Conservation (phyloP, 345 rosid species). For the Rhodomyrtus tomentosa region DNA sequence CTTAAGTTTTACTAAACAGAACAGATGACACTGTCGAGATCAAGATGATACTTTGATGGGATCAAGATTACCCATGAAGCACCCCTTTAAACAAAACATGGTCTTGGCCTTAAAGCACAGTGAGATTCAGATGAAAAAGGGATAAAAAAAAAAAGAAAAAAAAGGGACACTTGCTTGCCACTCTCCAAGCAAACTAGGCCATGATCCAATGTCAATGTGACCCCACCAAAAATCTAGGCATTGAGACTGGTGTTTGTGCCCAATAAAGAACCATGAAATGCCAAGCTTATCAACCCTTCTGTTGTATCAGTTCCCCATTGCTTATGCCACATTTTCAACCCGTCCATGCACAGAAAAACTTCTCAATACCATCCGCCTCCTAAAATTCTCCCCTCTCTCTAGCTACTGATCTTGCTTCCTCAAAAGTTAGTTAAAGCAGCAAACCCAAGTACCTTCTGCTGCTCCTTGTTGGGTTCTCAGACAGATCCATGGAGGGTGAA, state of each 20-base stretch:
- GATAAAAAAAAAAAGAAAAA: no score
- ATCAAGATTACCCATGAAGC: neutral
- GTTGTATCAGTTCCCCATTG: neutral
- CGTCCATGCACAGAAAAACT: neutral
- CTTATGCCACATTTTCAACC: neutral
- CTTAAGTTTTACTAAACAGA: neutral
- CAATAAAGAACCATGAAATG: neutral
- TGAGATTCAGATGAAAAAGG: neutral
- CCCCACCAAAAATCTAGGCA: neutral
- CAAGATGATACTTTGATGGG: neutral
- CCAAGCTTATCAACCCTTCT: neutral
- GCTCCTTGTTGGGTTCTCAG: neutral
- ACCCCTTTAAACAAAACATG: neutral
- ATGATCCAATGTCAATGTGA: neutral
- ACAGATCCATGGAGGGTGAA: conserved; percentile 14
- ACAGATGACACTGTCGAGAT: neutral
- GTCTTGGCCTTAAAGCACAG: neutral
- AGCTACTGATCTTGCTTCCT: neutral
- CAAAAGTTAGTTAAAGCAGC: neutral
- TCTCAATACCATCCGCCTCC: neutral
- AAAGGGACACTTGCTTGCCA: neutral
- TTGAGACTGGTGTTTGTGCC: neutral
- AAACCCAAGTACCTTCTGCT: neutral
- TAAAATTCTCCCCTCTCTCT: neutral
- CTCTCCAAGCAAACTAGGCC: neutral